Base-by-base conservation (phyloP, 2,329 filamentous ascomycete genomes). In the Fusarium sp. region DNA sequence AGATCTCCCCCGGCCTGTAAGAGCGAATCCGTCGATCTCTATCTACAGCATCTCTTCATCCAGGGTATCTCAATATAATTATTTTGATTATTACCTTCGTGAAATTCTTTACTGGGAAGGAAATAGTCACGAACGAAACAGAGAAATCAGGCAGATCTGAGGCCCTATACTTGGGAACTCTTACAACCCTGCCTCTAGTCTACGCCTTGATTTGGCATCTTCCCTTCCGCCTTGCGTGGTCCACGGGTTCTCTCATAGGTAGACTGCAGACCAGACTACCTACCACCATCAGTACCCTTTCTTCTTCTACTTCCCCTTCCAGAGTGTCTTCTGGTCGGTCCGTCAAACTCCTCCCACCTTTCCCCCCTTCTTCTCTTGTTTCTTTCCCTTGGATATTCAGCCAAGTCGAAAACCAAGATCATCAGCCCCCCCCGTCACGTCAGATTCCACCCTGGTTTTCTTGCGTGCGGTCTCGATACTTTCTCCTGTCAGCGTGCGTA, bases 1-100 rank as follows among this genome's bases (percentile, higher is more conserved):
- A 67, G 63, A 66, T 67, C 62, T 59, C 38, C 59, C 67, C 68
- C 52, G 44, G 68, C 68, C 59, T 70, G 67, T 65, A 65, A 71
- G 67, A 70, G 59, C 49, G 43, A 67, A 62, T 30, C 55, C 38
- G 67, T 70, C 67, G 67, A 70, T 70, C 67, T 58, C 63, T 56
- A 54, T 49, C 53, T 58, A 52, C 46, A 27, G 32, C 25, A 25
- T 55, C 43, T 41, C 43, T 45, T 43, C 58, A 13, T 29, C 27
- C 25, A 56, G 4, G 32, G 38, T 62, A 44, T 18, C 12, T 52
- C 20, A 22, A 56, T 41, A 22, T 49, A 49, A 52, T 47, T 41
- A 49, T 51, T 59, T 30, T 44, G 45, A 47, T 47, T 27, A n/a
- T 16, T 41, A 27, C 4, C 32, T 52, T 27, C 10, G 44, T 57